Evolutionary conservation across 1,139 yeast genomes (phyloP).

Genomic region (Geotrichum klebahnii): DNA sequence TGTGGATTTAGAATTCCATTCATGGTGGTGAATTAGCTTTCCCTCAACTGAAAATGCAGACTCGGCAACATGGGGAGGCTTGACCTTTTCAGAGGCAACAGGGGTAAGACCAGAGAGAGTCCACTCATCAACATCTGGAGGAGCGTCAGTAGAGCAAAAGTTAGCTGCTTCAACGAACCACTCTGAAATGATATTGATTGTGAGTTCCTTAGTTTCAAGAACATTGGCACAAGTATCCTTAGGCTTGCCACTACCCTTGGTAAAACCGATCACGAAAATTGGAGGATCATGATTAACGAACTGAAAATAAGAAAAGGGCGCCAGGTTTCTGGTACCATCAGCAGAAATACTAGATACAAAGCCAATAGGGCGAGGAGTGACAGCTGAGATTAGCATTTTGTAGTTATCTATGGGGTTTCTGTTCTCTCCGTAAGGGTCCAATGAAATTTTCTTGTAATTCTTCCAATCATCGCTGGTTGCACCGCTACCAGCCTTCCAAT

Average conservation of each 20-base stretch:
- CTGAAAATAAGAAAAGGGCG: conserved; percentile 58
- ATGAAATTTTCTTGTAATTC: conserved; percentile 43
- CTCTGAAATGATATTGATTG: conserved; percentile 58
- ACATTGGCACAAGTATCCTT: conserved; percentile 53
- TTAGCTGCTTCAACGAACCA: conserved; percentile 66
- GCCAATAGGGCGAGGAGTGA: conserved; percentile 59
- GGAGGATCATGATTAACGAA: conserved; percentile 56
- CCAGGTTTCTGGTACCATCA: conserved; percentile 49
- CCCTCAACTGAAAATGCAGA: conserved; percentile 60
- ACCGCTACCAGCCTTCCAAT: conserved; percentile 52
- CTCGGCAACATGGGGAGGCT: conserved; percentile 57
- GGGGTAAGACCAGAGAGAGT: conserved; percentile 54
- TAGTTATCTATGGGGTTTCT: conserved; percentile 49
- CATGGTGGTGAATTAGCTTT: conserved; percentile 46
- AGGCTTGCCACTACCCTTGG: conserved; percentile 41
- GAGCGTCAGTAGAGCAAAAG: conserved; percentile 48
- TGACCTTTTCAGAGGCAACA: conserved; percentile 44
- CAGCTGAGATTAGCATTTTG: conserved; percentile 47
- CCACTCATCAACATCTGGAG: conserved; percentile 54
- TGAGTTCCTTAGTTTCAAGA: conserved; percentile 51
- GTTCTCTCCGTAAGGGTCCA: conserved; percentile 50
- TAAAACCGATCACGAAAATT: conserved; percentile 50
- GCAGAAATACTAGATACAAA: conserved; percentile 48
- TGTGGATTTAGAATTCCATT: conserved; percentile 46
- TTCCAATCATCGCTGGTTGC: conserved; percentile 43